Base-by-base conservation (phyloP, 768 basidiomycete species). In the Hygrocybe punicea region DNA sequence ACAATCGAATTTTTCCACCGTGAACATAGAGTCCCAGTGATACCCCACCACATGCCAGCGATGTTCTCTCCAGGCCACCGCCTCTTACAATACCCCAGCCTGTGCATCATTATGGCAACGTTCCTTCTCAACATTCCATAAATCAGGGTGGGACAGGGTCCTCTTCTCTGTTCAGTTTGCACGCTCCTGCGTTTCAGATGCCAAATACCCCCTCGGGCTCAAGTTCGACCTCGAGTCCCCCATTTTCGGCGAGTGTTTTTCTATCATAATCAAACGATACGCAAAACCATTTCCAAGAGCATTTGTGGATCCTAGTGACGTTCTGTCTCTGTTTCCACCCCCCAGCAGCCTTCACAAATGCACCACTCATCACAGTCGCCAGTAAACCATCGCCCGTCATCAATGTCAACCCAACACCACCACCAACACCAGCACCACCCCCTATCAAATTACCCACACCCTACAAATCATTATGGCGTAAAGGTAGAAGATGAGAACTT, bases 211-310 rank as follows among this genome's bases (percentile, higher is more conserved):
- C 86, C 2, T 85, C 85, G 19, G 84, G 81, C 17, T 87, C 86
- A 17, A 89, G 86, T 65, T 79, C 84, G 21, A 86, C 86, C 5
- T 86, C 86, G 24, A 89, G 84, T 62, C 85, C 86, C 56, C 86
- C 87, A n/a, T 90, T 89, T 78, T 91, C 89, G 86, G 89, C 83
- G 84, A 89, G 89, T 88, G 68, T 79, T 78, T 68, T 77, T 66
- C 65, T 62, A 55, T 48, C 69, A 62, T 66, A 60, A 59, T 64
- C 21, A 36, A 42, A 33, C 61, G 62, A 52, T 62, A 62, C 24
- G 40, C 44, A 23, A 63, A 59, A 62, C 62, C 55, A 59, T 36
- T 54, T 61, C 66, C 71, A 67, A 66, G 71, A 68, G 72, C 70
- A 66, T 70, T 7, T 74, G 62, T 69, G 73, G 81, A 84, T 81